Conservation (phyloP, 257 asterid genomes). For the Gardenia jasminoides region DNA sequence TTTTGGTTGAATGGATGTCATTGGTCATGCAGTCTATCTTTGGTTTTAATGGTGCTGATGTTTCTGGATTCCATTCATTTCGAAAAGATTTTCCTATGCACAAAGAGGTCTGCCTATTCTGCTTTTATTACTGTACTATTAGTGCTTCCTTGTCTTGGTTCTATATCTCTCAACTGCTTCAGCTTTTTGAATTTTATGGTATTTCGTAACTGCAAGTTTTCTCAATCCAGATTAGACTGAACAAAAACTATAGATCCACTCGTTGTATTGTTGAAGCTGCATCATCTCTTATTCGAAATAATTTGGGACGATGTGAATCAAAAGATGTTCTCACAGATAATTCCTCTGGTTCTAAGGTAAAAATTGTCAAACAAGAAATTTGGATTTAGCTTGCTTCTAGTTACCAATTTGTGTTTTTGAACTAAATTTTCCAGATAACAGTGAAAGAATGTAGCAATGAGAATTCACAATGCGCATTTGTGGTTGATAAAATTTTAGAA, state of each 20-base stretch:
- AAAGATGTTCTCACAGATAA: slow-evolving; percentile 75
- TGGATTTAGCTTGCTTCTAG: background rate
- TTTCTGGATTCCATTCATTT: slow-evolving; percentile 87
- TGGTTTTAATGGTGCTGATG: slow-evolving; percentile 95
- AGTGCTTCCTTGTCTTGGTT: background rate
- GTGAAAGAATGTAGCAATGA: slow-evolving; percentile 89
- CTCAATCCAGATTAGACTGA: slow-evolving; percentile 69
- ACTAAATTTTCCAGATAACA: slow-evolving; percentile 54
- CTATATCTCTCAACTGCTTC: slow-evolving; percentile 6
- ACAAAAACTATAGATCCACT: slow-evolving; percentile 85
- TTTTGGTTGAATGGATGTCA: background rate
- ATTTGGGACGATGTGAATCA: slow-evolving; percentile 59
- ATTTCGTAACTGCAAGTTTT: slow-evolving; percentile 22
- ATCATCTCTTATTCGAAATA: slow-evolving; percentile 74
- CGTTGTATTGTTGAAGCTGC: slow-evolving; percentile 96
- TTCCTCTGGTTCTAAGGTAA: slow-evolving; percentile 87
- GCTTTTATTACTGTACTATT: slow-evolving; percentile 4
- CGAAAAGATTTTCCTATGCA: slow-evolving; percentile 81
- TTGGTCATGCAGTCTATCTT: slow-evolving; percentile 70
- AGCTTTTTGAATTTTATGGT: slow-evolving; percentile 9
- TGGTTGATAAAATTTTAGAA: slow-evolving; percentile 87
- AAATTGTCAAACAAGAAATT: background rate
- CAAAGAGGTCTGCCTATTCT: slow-evolving; percentile 72
- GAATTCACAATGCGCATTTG: slow-evolving; percentile 88
- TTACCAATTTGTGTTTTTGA: slow-evolving; percentile 8